Base-by-base conservation (phyloP, 2,329 filamentous ascomycete species). In the Aspergillus ochraceoroseus region DNA sequence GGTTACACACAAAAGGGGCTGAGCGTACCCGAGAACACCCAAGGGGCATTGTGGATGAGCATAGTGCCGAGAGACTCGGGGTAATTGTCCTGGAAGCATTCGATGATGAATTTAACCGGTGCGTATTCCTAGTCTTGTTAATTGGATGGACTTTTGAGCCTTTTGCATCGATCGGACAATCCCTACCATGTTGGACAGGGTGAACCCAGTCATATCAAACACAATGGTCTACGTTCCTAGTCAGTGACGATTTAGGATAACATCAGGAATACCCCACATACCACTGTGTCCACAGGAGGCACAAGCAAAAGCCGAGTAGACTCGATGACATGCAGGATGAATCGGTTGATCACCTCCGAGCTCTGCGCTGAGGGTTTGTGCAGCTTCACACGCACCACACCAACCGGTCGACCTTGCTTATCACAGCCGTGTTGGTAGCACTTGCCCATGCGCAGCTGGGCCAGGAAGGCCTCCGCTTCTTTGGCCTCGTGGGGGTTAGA, bases 31-130 rank as follows among this genome's bases (percentile, higher is more conserved):
- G 94, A 87, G 68, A 96, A 96, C 20, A 96, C 72, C 90, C 90
- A 57, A 0, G 90, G 90, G 0, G 90, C 81, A 63, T 94, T 95
- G 71, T 96, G 90, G 28, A 96, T 86, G 28, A 95, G 75, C 9
- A 95, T 85, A 2, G 82, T 77, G n/a, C 89, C 90, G 1, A 96
- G 75, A 27, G 80, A 89, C 64, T 96, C 92, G 0, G 92, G 90
- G 56, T 95, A 98, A 62, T 96, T 95, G 44, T 89, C 88, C 70
- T 96, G 88, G 61, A 96, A 96, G 62, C 87, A 94, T 64, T 94
- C 90, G 64, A 96, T 94, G 81, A 96, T 94, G 67, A 95, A 96
- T 61, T 94, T 96, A 38, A 98, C 86, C 0, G 92, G 90, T 0
- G 85, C 80, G 64, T 96, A 96, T 67, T 98, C 92, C 80, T 83